Base-by-base conservation (phyloP, 305 asterid genomes). In the Solanum aculeatissimum region DNA sequence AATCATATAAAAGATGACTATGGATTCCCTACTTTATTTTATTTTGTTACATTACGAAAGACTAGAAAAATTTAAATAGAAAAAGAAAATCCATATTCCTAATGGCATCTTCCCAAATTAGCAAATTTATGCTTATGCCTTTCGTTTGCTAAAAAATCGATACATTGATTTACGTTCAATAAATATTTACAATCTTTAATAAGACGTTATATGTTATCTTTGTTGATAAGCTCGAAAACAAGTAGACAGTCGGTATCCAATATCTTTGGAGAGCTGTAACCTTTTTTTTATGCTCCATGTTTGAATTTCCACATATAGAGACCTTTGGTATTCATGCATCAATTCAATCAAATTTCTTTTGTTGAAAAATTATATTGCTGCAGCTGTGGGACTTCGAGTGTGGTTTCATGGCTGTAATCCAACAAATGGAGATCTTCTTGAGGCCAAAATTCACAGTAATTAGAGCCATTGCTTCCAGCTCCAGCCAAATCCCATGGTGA, bases 401-500 rank as follows among this genome's bases (percentile, higher is more conserved):
- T 3, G 3, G 43, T 75, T 25, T 3, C 47, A 6, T 51, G 85
- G 83, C 53, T 57, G 58, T 80, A 86, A 77, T 87, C 86, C 90
- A 87, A 89, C 62, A 54, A 77, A 9, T 68, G 71, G 13, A 86
- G 83, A 14, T 83, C 62, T 29, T 83, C 63, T 25, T 88, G 88
- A 25, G 85, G 84, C 87, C 85, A 88, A 38, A 85, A 84, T 16
- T 86, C 93, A 55, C 82, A 54, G 1, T 84, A 85, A 75, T 42
- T 27, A 40, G 87, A 78, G 12, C 27, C 43, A 16, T 27, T 47
- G 47, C 47, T 16, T 38, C 77, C 92, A 69, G 85, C 85, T 82
- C 79, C 91, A 54, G 75, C 71, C 43, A 81, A 69, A 69, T 84
- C 88, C 80, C 40, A 77, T 84, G 89, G 85, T 27, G 87, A 45